A percentile compares a stretch with the other conserved stretches of the same genome.
Conservation (phyloP, 441 rosid species). For the Populus hybrid region DNA sequence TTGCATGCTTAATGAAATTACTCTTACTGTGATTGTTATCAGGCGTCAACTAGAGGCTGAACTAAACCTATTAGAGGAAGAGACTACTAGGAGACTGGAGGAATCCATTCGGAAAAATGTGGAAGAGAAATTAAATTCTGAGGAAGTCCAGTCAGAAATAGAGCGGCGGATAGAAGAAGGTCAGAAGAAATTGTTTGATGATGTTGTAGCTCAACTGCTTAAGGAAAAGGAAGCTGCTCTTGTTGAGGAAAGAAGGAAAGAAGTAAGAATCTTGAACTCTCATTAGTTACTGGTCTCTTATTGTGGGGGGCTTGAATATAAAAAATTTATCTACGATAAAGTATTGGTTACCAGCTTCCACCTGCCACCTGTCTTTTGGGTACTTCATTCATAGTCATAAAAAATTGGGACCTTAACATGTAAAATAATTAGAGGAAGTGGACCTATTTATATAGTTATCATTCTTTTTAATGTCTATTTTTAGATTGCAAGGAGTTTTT, state of each 20-base stretch:
- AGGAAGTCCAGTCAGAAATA: slow-evolving; percentile 53
- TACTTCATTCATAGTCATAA: neutral
- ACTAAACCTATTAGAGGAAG: slow-evolving; percentile 64
- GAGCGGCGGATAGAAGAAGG: slow-evolving; percentile 56
- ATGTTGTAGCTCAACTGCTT: slow-evolving; percentile 53
- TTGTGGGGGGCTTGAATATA: neutral
- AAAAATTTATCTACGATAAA: neutral
- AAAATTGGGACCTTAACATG: neutral
- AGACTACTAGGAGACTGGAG: slow-evolving; percentile 66
- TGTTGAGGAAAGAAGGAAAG: slow-evolving; percentile 57
- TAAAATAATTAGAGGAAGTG: no score
- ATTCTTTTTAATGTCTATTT: no score
- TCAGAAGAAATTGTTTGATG: slow-evolving; percentile 51
- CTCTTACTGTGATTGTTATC: neutral
- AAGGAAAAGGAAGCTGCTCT: slow-evolving; percentile 69
- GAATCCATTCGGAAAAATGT: slow-evolving; percentile 69
- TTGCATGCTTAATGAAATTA: neutral
- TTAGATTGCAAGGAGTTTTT: no score
- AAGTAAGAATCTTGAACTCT: slow-evolving; percentile 39
- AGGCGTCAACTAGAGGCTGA: slow-evolving; percentile 69
- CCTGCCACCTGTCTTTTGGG: neutral
- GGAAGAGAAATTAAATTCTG: slow-evolving; percentile 59
- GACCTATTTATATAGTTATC: neutral
- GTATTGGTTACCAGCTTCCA: neutral
- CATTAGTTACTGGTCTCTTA: neutral